Conservation (phyloP, 768 basidiomycete species). For the Polyporus arcularius region DNA sequence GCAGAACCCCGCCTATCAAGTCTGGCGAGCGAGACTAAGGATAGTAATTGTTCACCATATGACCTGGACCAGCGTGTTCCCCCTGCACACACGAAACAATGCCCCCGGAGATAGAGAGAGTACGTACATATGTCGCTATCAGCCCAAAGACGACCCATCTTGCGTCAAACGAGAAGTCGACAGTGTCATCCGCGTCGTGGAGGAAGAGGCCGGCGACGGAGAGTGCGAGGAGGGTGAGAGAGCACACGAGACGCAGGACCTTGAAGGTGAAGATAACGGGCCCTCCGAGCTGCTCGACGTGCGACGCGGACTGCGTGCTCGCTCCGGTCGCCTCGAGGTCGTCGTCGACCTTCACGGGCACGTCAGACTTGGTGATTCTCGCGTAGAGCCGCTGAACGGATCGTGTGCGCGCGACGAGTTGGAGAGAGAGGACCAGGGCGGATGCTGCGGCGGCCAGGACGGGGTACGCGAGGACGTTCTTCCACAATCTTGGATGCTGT, state of each 20-base stretch:
- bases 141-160: slow-evolving; percentile 15
- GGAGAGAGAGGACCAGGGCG: slow-evolving; percentile 9
- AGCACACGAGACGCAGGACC: slow-evolving; percentile 45
- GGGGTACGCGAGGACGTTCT: slow-evolving; percentile 15
- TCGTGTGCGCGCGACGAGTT: slow-evolving; percentile 12
- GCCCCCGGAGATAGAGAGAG: too few species aligned
- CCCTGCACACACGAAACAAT: too few species aligned
- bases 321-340: slow-evolving; percentile 3
- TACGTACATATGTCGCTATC: slow-evolving; percentile 21
- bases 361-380: slow-evolving; percentile 6
- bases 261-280: slow-evolving; percentile 48
- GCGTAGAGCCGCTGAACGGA: slow-evolving; percentile 8
- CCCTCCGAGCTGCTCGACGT: slow-evolving; percentile 43
- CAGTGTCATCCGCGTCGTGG: slow-evolving; percentile 14
- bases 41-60: too few species aligned
- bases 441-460: slow-evolving; percentile 12
- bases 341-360: not conserved
- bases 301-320: not conserved
- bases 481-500: slow-evolving; percentile 6
- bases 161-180: not conserved
- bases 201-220: slow-evolving; percentile 45
- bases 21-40: too few species aligned
- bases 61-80: too few species aligned
- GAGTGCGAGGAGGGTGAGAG: slow-evolving; percentile 49
- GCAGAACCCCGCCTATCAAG: too few species aligned